Percentiles rank a stretch among this genome's conserved stretches.
Conservation (phyloP, 768 basidiomycete species). For the Lactifluus subvellereus region DNA sequence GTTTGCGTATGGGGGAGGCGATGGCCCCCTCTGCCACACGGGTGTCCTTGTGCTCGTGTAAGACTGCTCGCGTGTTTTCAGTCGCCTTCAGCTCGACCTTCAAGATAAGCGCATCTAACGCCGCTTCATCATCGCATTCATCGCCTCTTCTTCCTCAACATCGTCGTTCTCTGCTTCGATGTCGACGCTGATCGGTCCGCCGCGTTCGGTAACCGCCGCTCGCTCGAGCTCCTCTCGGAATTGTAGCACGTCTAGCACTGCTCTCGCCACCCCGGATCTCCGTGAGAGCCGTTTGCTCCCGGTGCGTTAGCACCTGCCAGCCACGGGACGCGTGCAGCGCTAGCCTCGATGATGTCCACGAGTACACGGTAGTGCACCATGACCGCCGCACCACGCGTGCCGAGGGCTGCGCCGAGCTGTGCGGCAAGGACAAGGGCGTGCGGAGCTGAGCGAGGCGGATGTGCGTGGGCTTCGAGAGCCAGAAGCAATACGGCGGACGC, state of each 20-base stretch:
- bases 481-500: slow-evolving; percentile 69
- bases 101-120: slow-evolving; percentile 4
- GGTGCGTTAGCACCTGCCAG: slow-evolving; percentile 42
- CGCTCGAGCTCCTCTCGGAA: slow-evolving; percentile 61
- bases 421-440: slow-evolving; percentile 27
- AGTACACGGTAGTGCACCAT: slow-evolving; percentile 65
- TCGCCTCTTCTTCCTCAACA: slow-evolving; percentile 23
- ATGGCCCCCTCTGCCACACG: not conserved
- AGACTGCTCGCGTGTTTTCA: not conserved
- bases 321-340: slow-evolving; percentile 70
- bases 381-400: slow-evolving; percentile 53
- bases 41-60: not conserved
- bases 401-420: slow-evolving; percentile 42
- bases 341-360: slow-evolving; percentile 53
- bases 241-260: slow-evolving; percentile 61
- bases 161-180: slow-evolving; percentile 31
- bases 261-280: slow-evolving; percentile 58
- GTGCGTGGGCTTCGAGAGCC: slow-evolving; percentile 61
- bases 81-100: not conserved
- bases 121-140: not conserved
- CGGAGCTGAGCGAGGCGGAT: slow-evolving; percentile 25
- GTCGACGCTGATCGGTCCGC: slow-evolving; percentile 37
- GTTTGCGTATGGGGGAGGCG: slow-evolving; percentile 26
- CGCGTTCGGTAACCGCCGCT: slow-evolving; percentile 33
- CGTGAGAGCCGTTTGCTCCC: slow-evolving; percentile 42